These are phyloP conservation scores for Populus ilicifolia DNA, from an alignment of 345 rosid species.

Conservation along the genomic window DNA sequence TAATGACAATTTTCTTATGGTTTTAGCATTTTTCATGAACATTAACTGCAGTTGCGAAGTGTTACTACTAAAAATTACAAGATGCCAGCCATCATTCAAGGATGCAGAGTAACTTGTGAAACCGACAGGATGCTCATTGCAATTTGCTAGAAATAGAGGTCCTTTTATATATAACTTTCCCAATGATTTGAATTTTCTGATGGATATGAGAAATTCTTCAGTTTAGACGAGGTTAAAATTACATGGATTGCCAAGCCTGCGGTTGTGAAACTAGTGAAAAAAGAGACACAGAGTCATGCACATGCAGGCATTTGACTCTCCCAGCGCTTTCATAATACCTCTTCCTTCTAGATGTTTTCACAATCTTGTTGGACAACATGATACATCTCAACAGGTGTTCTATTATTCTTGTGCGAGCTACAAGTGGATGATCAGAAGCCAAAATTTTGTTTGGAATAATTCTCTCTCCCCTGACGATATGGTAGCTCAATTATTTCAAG, in stretches of 20 bases:
- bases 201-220: neutral
- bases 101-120: too few species aligned
- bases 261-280: neutral
- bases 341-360: neutral
- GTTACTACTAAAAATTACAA: too few species aligned
- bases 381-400: neutral
- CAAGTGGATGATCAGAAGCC: neutral
- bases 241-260: neutral
- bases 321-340: neutral
- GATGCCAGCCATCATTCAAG: too few species aligned
- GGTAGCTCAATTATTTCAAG: neutral
- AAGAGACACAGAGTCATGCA: neutral
- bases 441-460: neutral
- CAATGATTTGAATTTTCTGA: neutral
- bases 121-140: neutral
- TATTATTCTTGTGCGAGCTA: neutral
- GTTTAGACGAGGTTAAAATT: neutral
- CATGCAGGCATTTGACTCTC: neutral
- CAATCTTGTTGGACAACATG: neutral
- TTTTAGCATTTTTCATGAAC: neutral
- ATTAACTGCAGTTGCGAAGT: neutral
- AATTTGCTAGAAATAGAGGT: neutral
- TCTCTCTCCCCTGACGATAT: neutral
- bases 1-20: too few species aligned
- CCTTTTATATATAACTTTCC: neutral